phyloP scores from a whole-genome alignment of 371 early-diverging fungal species.

The Batrachochytrium dendrobatidis region DNA sequence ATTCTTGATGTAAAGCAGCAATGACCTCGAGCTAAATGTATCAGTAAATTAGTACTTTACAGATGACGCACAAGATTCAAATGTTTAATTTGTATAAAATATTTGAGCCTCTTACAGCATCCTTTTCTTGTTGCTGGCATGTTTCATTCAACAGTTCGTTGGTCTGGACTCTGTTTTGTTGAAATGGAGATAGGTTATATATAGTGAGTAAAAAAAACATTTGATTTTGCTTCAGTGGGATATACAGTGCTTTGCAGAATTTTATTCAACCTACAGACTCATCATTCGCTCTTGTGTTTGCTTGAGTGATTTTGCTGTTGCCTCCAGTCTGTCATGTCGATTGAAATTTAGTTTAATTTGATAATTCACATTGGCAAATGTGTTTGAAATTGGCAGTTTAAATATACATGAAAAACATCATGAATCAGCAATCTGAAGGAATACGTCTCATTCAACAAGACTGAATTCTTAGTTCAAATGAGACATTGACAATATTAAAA shows the following conservation, averaged over 20 bases:
- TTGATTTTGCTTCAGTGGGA: background rate
- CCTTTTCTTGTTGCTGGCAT: constrained; percentile 42
- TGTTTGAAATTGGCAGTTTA: too few species aligned
- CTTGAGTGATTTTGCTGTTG: constrained; percentile 29
- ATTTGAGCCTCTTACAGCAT: constrained; percentile 30
- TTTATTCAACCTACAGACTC: constrained; percentile 15
- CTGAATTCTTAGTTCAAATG: background rate
- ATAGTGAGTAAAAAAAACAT: background rate
- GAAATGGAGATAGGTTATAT: background rate
- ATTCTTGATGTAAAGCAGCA: constrained; percentile 41
- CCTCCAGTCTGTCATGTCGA: constrained; percentile 17
- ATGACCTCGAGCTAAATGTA: constrained; percentile 43
- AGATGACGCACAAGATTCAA: background rate
- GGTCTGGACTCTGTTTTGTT: constrained; percentile 19
- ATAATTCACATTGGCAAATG: too few species aligned
- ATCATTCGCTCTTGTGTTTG: constrained; percentile 30
- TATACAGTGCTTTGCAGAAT: background rate
- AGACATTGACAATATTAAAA: background rate
- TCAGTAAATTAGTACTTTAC: background rate
- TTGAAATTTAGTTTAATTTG: too few species aligned
- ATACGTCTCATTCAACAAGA: too few species aligned
- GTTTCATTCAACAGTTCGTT: constrained; percentile 40
- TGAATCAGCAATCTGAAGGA: too few species aligned
- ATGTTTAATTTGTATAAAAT: background rate
- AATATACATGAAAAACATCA: too few species aligned